Percentiles rank a stretch among this genome's conserved stretches.
Evolutionary conservation across 257 asterid species (phyloP).

Genomic region (Salvia rosmarinus): DNA sequence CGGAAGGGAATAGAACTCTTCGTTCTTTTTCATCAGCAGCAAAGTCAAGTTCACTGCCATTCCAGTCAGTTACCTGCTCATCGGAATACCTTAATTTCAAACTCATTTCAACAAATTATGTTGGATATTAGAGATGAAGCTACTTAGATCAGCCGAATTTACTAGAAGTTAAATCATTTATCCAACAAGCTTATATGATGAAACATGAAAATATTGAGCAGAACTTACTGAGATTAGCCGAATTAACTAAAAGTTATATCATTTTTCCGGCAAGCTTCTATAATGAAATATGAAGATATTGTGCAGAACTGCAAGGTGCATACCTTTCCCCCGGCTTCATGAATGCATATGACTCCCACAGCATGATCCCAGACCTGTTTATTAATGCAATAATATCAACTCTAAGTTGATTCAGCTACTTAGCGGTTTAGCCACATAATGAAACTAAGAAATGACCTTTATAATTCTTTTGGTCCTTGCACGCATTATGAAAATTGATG

Average conservation of each 20-base stretch:
- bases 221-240: too few species aligned
- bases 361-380: conserved; percentile 95
- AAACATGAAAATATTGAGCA: background rate
- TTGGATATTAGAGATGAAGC: background rate
- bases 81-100: background rate
- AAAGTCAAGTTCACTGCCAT: conserved; percentile 65
- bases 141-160: background rate
- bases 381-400: conserved; percentile 31
- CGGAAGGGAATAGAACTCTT: conserved; percentile 69
- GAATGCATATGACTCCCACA: conserved; percentile 83
- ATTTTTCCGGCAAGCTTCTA: too few species aligned
- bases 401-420: conserved; percentile 28
- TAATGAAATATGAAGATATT: conserved; percentile 2
- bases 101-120: background rate
- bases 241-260: too few species aligned
- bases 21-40: conserved; percentile 67
- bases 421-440: conserved; percentile 18
- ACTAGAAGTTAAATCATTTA: background rate
- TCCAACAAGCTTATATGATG: conserved; percentile 18
- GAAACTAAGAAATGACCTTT: conserved; percentile 47
- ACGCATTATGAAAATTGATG: conserved; percentile 70
- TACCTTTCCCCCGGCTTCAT: conserved; percentile 96
- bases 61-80: conserved; percentile 89
- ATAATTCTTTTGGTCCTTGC: conserved; percentile 49
- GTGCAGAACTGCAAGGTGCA: conserved; percentile 22